phyloP scores from a whole-genome alignment of 768 basidiomycete genomes.

The Flagelloscypha sp. region DNA sequence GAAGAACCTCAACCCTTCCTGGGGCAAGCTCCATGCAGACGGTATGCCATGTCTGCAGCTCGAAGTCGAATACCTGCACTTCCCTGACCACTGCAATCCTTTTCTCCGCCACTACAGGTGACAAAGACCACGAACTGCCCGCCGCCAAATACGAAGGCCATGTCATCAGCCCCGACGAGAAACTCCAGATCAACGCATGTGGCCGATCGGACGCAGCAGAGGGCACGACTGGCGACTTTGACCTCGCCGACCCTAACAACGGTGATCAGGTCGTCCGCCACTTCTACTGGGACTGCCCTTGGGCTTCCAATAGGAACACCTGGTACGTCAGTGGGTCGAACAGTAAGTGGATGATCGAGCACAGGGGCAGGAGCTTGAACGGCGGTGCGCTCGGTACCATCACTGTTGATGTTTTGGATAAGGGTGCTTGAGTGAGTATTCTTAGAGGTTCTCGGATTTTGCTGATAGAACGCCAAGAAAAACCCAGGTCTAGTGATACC shows the following conservation, averaged over 20 bases:
- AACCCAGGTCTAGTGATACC: too few species aligned
- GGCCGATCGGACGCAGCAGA: constrained; percentile 1
- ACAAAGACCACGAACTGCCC: constrained; percentile 1
- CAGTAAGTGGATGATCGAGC: too few species aligned
- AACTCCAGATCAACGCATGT: constrained; percentile 4
- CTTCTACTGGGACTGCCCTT: constrained; percentile 8
- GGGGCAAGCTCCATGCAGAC: constrained; percentile 8
- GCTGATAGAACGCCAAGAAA: too few species aligned
- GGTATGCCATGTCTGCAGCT: too few species aligned
- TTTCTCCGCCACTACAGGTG: not conserved
- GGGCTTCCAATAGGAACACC: constrained; percentile 2
- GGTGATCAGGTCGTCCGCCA: constrained; percentile 1
- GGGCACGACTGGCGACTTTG: constrained; percentile 5
- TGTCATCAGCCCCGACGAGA: constrained; percentile 1
- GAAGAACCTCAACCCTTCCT: not conserved
- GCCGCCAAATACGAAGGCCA: not conserved
- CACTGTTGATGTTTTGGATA: too few species aligned
- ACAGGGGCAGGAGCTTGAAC: too few species aligned
- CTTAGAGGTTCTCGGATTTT: too few species aligned
- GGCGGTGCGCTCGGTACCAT: too few species aligned
- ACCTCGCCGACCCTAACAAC: constrained; percentile 3
- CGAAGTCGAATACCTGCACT: too few species aligned
- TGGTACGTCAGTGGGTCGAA: constrained; percentile 1
- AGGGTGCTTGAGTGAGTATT: too few species aligned
- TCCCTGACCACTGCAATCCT: too few species aligned